These are phyloP conservation scores for Cardamine resedifolia DNA, from an alignment of 345 rosid genomes.

Conservation along the genomic window DNA sequence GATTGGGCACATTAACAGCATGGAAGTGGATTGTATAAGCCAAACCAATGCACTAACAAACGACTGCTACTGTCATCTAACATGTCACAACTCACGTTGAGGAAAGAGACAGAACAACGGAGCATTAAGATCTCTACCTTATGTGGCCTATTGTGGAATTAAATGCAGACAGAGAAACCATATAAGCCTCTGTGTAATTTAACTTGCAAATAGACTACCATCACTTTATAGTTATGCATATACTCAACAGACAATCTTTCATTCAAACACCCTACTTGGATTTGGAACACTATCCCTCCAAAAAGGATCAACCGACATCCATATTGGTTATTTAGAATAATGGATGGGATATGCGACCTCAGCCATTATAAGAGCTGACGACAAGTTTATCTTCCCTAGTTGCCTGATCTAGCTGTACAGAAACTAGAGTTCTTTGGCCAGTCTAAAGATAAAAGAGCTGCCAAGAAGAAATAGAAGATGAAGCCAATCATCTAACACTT, in stretches of 20 bases:
- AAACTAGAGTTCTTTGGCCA: not conserved
- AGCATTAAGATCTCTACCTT: not conserved
- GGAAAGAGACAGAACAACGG: slow-evolving; percentile 7
- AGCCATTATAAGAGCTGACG: not conserved
- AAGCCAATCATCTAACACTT: not conserved
- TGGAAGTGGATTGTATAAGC: not conserved
- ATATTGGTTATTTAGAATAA: not conserved
- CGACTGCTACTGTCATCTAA: not conserved
- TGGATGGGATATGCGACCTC: not conserved
- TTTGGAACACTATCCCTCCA: not conserved
- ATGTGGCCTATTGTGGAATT: not conserved
- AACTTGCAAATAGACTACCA: not conserved
- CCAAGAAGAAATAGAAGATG: not conserved
- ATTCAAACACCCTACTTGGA: not conserved
- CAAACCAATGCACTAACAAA: slow-evolving; percentile 13
- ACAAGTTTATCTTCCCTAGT: not conserved
- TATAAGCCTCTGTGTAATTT: not conserved
- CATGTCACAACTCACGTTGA: not conserved
- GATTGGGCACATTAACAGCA: not conserved
- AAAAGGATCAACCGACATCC: not conserved
- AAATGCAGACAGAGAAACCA: slow-evolving; percentile 10
- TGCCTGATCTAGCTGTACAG: not conserved
- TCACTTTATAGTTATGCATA: not conserved
- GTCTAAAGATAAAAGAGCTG: not conserved
- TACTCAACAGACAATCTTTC: not conserved